Percentiles rank a stretch among this genome's conserved stretches.
Conservation (phyloP, 306 rosid species). For the Vigna reflexopilosa region DNA sequence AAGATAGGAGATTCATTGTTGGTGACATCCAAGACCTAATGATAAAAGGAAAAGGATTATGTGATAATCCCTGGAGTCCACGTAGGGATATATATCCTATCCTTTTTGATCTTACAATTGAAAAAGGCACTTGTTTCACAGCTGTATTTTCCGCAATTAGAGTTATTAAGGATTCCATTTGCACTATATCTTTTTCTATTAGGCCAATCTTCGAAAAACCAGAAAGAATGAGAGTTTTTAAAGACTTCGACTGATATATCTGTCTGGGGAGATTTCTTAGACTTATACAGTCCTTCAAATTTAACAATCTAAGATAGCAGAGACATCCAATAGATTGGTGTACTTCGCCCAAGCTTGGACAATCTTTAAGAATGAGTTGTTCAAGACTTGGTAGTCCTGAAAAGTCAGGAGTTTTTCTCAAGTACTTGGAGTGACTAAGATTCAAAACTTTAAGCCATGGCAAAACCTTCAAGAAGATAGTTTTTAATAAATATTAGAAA, state of each 20-base stretch:
- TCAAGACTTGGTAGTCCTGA: conserved; percentile 33
- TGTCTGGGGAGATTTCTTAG: neutral
- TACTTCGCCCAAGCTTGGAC: conserved; percentile 17
- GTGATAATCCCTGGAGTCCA: conserved; percentile 43
- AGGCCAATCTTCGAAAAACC: conserved; percentile 44
- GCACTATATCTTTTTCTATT: conserved; percentile 25
- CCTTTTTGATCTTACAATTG: conserved; percentile 14
- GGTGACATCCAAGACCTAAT: conserved; percentile 48
- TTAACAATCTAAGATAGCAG: neutral
- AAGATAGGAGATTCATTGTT: neutral
- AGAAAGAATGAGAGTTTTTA: conserved; percentile 49
- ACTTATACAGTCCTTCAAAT: conserved; percentile 20
- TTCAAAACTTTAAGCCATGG: neutral
- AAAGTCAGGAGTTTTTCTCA: conserved; percentile 2
- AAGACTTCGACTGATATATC: conserved; percentile 27
- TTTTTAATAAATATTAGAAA: conserved; percentile 21
- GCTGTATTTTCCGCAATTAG: conserved; percentile 47
- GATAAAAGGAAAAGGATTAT: conserved; percentile 37
- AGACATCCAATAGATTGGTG: conserved; percentile 46
- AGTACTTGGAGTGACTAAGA: conserved; percentile 17
- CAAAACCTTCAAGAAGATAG: neutral
- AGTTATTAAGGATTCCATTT: conserved; percentile 14
- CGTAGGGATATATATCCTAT: conserved; percentile 34
- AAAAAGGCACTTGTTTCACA: conserved; percentile 38
- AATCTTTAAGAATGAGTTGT: conserved; percentile 31